Conservation (phyloP, 1,284 basidiomycete genomes). For the Trichosporon asahii region DNA sequence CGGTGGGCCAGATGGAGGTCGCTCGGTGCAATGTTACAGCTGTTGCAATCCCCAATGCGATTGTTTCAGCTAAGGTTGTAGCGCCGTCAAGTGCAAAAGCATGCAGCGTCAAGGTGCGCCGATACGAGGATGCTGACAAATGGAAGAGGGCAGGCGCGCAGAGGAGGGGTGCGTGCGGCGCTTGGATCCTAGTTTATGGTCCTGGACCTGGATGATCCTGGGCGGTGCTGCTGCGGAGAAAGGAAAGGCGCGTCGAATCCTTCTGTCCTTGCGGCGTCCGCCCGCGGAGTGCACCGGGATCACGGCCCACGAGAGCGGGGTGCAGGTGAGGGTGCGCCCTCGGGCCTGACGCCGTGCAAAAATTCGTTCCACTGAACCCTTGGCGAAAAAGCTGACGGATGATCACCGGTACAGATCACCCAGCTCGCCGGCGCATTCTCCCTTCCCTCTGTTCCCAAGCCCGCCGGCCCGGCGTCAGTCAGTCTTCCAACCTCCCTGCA, state of each 20-base stretch:
- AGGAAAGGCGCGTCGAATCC: background rate
- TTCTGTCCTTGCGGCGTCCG: background rate
- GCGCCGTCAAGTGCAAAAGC: too few relatives aligned
- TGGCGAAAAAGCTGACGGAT: background rate
- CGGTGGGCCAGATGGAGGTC: too few relatives aligned
- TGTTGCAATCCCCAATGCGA: background rate
- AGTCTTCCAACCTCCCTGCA: background rate
- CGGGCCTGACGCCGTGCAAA: background rate
- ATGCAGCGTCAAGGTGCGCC: background rate
- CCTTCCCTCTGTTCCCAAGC: too few relatives aligned
- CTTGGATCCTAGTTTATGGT: background rate
- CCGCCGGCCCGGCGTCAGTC: background rate
- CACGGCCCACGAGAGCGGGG: too few relatives aligned
- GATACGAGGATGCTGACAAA: background rate
- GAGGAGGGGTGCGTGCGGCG: background rate
- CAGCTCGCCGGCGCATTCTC: background rate
- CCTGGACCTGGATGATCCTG: too few relatives aligned
- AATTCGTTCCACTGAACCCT: background rate
- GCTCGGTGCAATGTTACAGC: too few relatives aligned
- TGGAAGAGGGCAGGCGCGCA: background rate
- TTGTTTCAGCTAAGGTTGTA: background rate
- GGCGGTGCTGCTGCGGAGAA: background rate
- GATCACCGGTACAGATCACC: background rate
- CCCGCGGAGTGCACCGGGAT: too few relatives aligned
- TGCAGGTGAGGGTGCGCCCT: background rate